Evolutionary conservation across 2,329 filamentous ascomycete genomes (phyloP).

Genomic region (Ampelomyces quisqualis): DNA sequence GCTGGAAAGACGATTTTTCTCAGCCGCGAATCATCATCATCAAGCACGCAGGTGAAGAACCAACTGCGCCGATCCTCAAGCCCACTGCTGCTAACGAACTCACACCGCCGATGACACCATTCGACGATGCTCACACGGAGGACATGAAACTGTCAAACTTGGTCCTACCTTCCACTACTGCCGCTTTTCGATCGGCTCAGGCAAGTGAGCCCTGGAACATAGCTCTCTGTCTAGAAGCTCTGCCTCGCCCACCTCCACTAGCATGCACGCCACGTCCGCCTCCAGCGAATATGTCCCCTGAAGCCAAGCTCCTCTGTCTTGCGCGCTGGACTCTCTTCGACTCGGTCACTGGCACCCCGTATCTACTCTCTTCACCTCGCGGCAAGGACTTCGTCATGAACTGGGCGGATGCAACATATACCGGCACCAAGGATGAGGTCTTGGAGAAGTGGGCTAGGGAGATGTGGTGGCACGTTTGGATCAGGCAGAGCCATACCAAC

Average conservation of each 20-base stretch:
- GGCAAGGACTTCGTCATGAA: constrained; percentile 24
- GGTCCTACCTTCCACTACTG: neutral
- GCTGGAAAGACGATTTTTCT: constrained; percentile 14
- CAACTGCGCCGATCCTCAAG: constrained; percentile 1
- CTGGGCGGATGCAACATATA: constrained; percentile 19
- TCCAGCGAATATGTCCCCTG: constrained; percentile 19
- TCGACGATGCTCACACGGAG: neutral
- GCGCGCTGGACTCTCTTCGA: constrained; percentile 32
- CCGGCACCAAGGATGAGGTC: constrained; percentile 13
- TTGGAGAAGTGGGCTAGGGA: constrained; percentile 19
- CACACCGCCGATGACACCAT: constrained; percentile 10
- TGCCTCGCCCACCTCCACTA: constrained; percentile 14
- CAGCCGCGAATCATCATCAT: constrained; percentile 13
- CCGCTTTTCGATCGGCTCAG: neutral
- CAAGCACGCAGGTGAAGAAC: neutral
- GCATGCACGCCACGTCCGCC: constrained; percentile 16
- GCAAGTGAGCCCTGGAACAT: constrained; percentile 1
- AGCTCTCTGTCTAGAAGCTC: constrained; percentile 14
- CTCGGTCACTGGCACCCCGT: constrained; percentile 10
- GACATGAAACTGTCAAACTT: neutral
- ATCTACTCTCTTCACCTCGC: constrained; percentile 15
- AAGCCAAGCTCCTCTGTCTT: constrained; percentile 27
- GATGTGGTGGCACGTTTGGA: constrained; percentile 31
- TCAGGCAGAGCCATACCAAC: constrained; percentile 23
- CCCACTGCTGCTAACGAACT: neutral